Percentiles rank a stretch among this genome's conserved stretches.
Evolutionary conservation across 257 asterid species (phyloP).

Genomic region (Anisodus tanguticus): DNA sequence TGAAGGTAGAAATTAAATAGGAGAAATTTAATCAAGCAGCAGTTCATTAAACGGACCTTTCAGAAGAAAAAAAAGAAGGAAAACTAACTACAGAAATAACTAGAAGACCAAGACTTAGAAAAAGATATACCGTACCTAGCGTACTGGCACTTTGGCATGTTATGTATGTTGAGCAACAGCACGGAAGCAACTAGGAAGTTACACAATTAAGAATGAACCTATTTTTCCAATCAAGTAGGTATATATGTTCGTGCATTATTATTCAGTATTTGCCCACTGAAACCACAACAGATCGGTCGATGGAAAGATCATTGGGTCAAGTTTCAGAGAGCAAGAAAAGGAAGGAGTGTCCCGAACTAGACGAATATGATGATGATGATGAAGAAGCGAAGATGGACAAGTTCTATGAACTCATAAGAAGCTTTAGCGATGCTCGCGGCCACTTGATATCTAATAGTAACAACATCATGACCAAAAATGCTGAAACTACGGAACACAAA

Average conservation of each 20-base stretch:
- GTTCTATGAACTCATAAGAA: conserved; percentile 35
- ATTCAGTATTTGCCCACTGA: background rate
- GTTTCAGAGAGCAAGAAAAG: background rate
- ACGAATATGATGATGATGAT: conserved; percentile 29
- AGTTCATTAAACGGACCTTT: background rate
- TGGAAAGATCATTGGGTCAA: no score
- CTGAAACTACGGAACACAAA: background rate
- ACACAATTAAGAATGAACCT: background rate
- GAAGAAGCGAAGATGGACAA: conserved; percentile 38
- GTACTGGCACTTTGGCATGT: background rate
- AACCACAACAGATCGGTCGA: background rate
- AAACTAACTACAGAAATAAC: background rate
- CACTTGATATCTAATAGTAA: background rate
- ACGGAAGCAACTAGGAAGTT: background rate
- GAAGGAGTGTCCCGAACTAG: background rate
- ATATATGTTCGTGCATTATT: background rate
- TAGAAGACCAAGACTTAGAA: conserved; percentile 20
- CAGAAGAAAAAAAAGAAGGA: background rate
- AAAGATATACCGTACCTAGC: background rate
- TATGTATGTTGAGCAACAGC: background rate
- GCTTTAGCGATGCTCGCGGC: conserved; percentile 25
- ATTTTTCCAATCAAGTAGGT: background rate
- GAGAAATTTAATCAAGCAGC: background rate
- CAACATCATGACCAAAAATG: background rate
- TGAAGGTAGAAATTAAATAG: background rate